These are phyloP conservation scores for Talaromyces pinophilus DNA, from an alignment of 2,329 filamentous ascomycete species.

Conservation along the genomic window DNA sequence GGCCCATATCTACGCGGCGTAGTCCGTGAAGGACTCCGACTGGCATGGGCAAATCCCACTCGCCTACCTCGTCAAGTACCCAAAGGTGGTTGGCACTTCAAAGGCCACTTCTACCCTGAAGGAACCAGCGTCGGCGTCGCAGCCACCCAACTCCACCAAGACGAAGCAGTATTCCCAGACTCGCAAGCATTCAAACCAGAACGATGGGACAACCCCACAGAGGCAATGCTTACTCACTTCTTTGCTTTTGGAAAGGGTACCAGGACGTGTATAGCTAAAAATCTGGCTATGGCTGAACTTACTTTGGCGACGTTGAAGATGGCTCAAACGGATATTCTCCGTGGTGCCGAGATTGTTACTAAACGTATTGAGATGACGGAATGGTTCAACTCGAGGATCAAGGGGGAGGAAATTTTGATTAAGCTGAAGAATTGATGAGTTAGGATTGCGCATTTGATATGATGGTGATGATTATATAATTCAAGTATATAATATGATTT, in stretches of 20 bases:
- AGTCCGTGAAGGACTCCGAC: conserved; percentile 53
- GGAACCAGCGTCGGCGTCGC: conserved; percentile 51
- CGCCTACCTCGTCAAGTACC: conserved; percentile 54
- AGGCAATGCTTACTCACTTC: conserved; percentile 47
- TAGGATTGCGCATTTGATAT: background rate
- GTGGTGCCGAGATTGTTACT: conserved; percentile 45
- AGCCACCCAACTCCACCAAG: conserved; percentile 51
- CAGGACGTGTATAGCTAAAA: conserved; percentile 54
- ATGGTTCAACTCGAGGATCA: conserved; percentile 59
- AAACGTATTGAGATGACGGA: conserved; percentile 54
- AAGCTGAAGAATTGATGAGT: background rate
- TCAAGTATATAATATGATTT: background rate
- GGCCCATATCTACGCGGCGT: conserved; percentile 52
- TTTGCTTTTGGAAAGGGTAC: conserved; percentile 54
- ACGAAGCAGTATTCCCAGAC: conserved; percentile 47
- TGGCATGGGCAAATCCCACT: conserved; percentile 56
- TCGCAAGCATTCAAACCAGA: conserved; percentile 51
- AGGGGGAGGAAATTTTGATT: conserved; percentile 48
- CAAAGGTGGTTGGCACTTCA: conserved; percentile 40
- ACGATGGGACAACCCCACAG: conserved; percentile 47
- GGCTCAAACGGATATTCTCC: conserved; percentile 47
- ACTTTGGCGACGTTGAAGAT: conserved; percentile 47
- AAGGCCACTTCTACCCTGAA: conserved; percentile 43
- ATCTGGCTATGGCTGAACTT: conserved; percentile 51
- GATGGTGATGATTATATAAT: background rate